Conservation (phyloP, 2,329 filamentous ascomycete species). For the Sclerotinia spermophila region DNA sequence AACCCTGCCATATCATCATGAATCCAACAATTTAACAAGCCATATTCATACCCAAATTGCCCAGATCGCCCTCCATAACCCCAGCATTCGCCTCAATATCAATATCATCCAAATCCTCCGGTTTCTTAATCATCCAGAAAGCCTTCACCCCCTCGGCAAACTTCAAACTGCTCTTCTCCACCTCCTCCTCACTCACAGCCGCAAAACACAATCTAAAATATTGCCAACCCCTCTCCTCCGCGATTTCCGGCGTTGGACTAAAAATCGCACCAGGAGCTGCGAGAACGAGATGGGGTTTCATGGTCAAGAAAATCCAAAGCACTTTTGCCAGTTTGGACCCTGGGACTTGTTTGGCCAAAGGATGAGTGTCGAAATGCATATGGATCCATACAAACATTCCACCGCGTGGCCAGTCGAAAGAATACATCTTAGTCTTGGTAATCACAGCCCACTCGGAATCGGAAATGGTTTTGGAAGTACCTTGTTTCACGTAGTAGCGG, state of each 20-base stretch:
- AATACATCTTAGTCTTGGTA: constrained; percentile 68
- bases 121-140: constrained; percentile 75
- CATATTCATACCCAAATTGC: constrained; percentile 29
- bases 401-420: constrained; percentile 75
- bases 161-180: constrained; percentile 58
- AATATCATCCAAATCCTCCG: constrained; percentile 59
- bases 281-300: constrained; percentile 65
- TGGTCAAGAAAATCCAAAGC: constrained; percentile 68
- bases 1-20: not conserved
- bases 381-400: constrained; percentile 92
- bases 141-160: constrained; percentile 65
- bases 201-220: constrained; percentile 82
- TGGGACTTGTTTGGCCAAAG: constrained; percentile 56
- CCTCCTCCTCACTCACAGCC: constrained; percentile 68
- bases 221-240: constrained; percentile 58
- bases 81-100: constrained; percentile 13
- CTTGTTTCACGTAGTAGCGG: constrained; percentile 61
- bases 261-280: constrained; percentile 72
- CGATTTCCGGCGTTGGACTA: constrained; percentile 59
- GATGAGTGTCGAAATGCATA: constrained; percentile 68
- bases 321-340: constrained; percentile 57
- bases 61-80: constrained; percentile 21
- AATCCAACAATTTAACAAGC: constrained; percentile 26
- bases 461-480: constrained; percentile 51
- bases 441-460: constrained; percentile 70